Base-by-base conservation (phyloP, 176 grass and related monocot genomes). In the Zizania latifolia region DNA sequence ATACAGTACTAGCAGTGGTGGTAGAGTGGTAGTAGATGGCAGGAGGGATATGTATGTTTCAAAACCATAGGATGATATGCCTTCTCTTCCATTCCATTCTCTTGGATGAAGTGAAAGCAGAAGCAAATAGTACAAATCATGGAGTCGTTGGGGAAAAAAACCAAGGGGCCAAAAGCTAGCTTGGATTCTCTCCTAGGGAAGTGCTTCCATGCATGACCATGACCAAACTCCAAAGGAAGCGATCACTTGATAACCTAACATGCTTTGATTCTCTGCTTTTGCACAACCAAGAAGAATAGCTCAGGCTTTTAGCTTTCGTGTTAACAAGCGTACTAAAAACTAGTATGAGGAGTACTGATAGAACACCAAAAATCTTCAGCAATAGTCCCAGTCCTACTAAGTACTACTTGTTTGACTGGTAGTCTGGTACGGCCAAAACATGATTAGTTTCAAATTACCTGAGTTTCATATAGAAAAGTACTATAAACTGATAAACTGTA, bases 151-250 rank as follows among this genome's bases (percentile, higher is more conserved):
- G 63, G n/a, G 58, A 79, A 78, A 72, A n/a, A 87, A 78, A 74
- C 27, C 74, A 68, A 81, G 82, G 76, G 63, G 40, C 73, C 50
- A 81, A 83, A 82, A 87, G 84, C 81, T 90, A 87, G 71, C 78
- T 90, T 85, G 87, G 87, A 90, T 93, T 93, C 93, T 90, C 87
- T 93, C 87, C 87, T 97, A 70, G 87, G 93, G 85, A 97, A 93
- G 79, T 88, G 85, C 68, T 82, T 85, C 82, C 87, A 97, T 89
- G 85, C 87, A 97, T 83, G 80, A 83, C 61, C 77, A 88, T 83
- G 83, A 90, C 81, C 83, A 73, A 84, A 90, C 86, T 79, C 88
- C 83, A 87, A 93, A 93, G 86, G 78, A 86, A 89, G 76, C 86
- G 80, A 84, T 93, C 80, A 93, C 83, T 89, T 90, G 83, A 83